Base-by-base conservation (phyloP, 768 basidiomycete species). In the Boletus vermiculosoides region DNA sequence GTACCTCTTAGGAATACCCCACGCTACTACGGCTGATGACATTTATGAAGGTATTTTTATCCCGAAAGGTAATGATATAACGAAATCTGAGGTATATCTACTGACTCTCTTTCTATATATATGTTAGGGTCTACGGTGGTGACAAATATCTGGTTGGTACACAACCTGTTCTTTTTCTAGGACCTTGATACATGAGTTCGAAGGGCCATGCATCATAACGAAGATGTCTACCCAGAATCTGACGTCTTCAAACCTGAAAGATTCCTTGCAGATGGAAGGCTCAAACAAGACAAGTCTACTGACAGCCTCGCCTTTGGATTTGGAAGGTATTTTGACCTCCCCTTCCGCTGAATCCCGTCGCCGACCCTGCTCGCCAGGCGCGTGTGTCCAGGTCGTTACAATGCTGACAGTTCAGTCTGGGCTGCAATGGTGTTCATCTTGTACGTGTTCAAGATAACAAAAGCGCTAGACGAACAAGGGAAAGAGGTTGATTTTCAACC, bases 361-460 rank as follows among this genome's bases (percentile, higher is more conserved):
- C 53, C 22, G 9, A 63, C 20, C 12, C 37, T 37, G 44, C 8
- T 52, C 12, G 11, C 30, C 48, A 71, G 68, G 39, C 60, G 70
- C 4, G 36, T 64, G 16, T 76, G 74, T 50, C 70, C 74, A 18
- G 75, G 76, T 9, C 61, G 63, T 13, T 57, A 70, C 50, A 23
- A 62, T n/a, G 73, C 73, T 1, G 67, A 71, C n/a, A 54, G 46
- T 30, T 65, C 63, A 4, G 28, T 74, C n/a, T 78, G 70, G 72
- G 61, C 57, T 25, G 56, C 60, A 16, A 64, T 73, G 28, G 70
- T 62, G 12, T 65, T 57, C 10, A 57, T 72, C 33, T 54, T 77
- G 33, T 56, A 62, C 1, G 56, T 58, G 9, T 59, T 70, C 54
- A 58, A 59, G 9, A 71, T 77, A n/a, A 42, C 62, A 23, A 66